Conservation (phyloP, 441 rosid species). For the Populus tomentosa region DNA sequence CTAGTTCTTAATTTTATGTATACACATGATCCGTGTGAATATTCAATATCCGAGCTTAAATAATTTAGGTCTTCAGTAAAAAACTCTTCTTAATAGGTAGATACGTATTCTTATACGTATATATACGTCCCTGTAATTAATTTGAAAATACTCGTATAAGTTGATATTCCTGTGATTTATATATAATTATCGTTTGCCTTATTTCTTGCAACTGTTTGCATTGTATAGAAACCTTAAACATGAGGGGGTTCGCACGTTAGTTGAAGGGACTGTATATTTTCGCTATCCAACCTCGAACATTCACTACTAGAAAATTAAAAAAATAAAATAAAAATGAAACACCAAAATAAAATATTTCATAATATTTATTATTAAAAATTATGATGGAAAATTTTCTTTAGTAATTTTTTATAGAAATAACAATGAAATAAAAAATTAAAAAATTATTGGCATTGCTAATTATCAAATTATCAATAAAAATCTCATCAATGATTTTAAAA, state of each 20-base stretch:
- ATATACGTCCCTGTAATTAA: background rate
- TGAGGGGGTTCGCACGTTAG: background rate
- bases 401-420: no score
- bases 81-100: background rate
- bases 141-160: background rate
- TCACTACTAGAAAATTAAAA: no score
- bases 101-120: background rate
- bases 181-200: background rate
- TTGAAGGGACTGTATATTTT: background rate
- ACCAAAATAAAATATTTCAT: no score
- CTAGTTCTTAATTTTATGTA: background rate
- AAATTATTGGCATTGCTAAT: no score
- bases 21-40: background rate
- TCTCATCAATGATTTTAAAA: no score
- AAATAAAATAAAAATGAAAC: no score
- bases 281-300: background rate
- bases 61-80: background rate
- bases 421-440: no score
- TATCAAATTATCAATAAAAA: no score
- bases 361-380: no score
- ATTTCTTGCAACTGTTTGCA: background rate
- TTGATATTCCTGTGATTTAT: no score
- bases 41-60: background rate
- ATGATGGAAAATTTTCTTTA: no score
- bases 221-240: background rate